These are phyloP conservation scores for Dillenia turbinata DNA, from an alignment of 164 flowering plant species.

Conservation along the genomic window DNA sequence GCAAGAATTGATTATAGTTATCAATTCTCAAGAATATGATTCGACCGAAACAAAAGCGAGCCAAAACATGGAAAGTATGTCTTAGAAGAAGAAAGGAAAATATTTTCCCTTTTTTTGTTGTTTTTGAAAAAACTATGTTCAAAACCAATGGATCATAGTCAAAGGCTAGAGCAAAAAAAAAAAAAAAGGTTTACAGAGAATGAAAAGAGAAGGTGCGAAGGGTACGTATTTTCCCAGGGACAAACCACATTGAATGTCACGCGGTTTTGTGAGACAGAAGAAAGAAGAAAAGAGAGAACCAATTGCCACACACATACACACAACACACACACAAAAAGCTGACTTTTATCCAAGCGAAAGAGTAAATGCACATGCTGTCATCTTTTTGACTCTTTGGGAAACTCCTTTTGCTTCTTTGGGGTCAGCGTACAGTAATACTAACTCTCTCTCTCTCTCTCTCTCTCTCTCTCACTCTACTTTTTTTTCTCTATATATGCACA, in stretches of 20 bases:
- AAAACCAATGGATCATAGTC: too few relatives aligned
- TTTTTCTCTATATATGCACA: conserved; percentile 16
- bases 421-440: conserved; percentile 19
- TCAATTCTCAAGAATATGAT: too few relatives aligned
- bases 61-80: too few relatives aligned
- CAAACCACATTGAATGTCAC: conserved; percentile 43
- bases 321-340: conserved; percentile 14
- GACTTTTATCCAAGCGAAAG: conserved; percentile 26
- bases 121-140: too few relatives aligned
- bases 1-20: too few relatives aligned
- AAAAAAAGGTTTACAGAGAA: neutral
- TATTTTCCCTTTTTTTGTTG: too few relatives aligned
- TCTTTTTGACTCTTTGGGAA: conserved; percentile 28
- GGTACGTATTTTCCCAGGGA: conserved; percentile 1
- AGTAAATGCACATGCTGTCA: conserved; percentile 32
- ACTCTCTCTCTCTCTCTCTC: conserved; percentile 12
- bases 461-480: conserved; percentile 22
- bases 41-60: too few relatives aligned
- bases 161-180: too few relatives aligned
- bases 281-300: too few relatives aligned
- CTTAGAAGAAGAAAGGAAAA: too few relatives aligned
- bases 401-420: conserved; percentile 9
- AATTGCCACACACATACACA: neutral
- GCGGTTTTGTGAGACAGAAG: conserved; percentile 47
- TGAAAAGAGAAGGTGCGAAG: conserved; percentile 2